A percentile compares a stretch with the other conserved stretches of the same genome.
Evolutionary conservation across 2,329 filamentous ascomycete genomes (phyloP).

Genomic region (Xylaria sp.): DNA sequence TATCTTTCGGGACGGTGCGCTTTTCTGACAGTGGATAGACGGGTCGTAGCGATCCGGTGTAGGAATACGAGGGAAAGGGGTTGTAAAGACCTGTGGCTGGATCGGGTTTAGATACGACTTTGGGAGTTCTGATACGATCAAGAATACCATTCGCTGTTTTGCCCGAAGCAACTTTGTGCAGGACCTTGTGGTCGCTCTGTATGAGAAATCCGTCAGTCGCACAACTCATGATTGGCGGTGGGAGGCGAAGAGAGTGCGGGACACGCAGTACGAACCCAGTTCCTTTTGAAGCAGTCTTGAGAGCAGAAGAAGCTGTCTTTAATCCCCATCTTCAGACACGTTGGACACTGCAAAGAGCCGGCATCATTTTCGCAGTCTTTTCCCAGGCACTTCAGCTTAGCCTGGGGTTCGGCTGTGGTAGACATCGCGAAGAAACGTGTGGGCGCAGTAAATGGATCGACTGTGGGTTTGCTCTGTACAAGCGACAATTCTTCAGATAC

Average conservation of each 20-base stretch:
- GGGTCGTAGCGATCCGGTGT: slow-evolving; percentile 82
- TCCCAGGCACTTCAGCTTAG: slow-evolving; percentile 79
- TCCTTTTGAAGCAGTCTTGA: slow-evolving; percentile 98
- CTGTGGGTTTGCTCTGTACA: not conserved
- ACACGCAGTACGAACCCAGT: slow-evolving; percentile 78
- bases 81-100: slow-evolving; percentile 91
- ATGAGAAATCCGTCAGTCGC: slow-evolving; percentile 15
- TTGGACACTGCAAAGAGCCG: slow-evolving; percentile 89
- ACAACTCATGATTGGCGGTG: slow-evolving; percentile 2
- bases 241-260: slow-evolving; percentile 10
- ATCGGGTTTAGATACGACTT: slow-evolving; percentile 89
- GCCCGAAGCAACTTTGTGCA: slow-evolving; percentile 75
- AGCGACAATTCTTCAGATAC: not conserved
- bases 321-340: slow-evolving; percentile 87
- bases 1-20: slow-evolving; percentile 79
- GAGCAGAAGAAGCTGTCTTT: slow-evolving; percentile 97
- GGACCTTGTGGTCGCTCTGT: slow-evolving; percentile 82
- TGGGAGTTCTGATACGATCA: slow-evolving; percentile 78
- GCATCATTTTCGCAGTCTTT: slow-evolving; percentile 88
- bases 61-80: slow-evolving; percentile 88
- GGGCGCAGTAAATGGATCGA: not conserved
- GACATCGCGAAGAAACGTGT: slow-evolving; percentile 45
- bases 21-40: slow-evolving; percentile 83
- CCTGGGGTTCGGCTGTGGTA: slow-evolving; percentile 58
- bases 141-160: slow-evolving; percentile 71